These are phyloP conservation scores for Suhomyces pyralidae DNA, from an alignment of 805 yeast species.

Conservation along the genomic window DNA sequence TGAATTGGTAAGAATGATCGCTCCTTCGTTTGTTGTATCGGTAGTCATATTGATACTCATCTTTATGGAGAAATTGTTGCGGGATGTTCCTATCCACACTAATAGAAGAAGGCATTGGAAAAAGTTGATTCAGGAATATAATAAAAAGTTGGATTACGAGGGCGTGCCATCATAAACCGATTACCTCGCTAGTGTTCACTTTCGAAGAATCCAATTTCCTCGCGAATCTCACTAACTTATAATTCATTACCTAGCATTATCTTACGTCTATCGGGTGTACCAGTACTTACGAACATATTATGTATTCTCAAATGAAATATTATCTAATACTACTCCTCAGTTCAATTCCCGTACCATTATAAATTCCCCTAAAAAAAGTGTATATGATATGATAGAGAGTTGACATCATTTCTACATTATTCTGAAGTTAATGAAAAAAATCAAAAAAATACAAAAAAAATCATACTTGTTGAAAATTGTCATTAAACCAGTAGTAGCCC, in stretches of 20 bases:
- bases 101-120: conserved; percentile 63
- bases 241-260: too few species aligned
- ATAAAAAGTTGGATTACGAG: conserved; percentile 65
- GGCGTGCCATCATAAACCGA: conserved; percentile 60
- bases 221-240: too few species aligned
- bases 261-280: not conserved
- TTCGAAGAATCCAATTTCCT: too few species aligned
- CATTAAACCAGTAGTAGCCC: not conserved
- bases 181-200: too few species aligned
- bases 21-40: conserved; percentile 64
- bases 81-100: conserved; percentile 65
- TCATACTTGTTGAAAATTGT: not conserved
- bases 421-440: too few species aligned
- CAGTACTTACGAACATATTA: not conserved
- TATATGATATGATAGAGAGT: too few species aligned
- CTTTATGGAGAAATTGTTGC: conserved; percentile 48
- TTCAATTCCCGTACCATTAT: too few species aligned
- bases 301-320: not conserved
- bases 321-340: too few species aligned
- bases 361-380: too few species aligned
- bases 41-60: conserved; percentile 50
- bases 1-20: conserved; percentile 59
- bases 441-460: not conserved
- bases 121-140: conserved; percentile 54
- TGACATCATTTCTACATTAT: not conserved